Evolutionary conservation across 129 eudicot species (phyloP).

Genomic region (Tanacetum coccineum): DNA sequence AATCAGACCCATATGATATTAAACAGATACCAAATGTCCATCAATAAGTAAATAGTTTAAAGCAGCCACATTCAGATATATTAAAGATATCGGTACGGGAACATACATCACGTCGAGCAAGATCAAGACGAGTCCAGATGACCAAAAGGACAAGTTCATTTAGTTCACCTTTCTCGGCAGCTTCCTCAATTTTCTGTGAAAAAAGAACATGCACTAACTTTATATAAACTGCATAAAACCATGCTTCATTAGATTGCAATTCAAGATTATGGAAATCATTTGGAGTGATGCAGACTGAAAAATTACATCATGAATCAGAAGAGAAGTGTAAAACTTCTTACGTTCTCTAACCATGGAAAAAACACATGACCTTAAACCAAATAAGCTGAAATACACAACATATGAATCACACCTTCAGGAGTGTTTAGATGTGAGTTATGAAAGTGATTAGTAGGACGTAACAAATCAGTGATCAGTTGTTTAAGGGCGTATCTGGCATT

Average conservation of each 20-base stretch:
- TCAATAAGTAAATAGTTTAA: too few relatives aligned
- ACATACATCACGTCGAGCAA: slow-evolving; percentile 95
- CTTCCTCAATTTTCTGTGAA: slow-evolving; percentile 91
- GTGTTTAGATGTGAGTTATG: too few relatives aligned
- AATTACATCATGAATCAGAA: neutral
- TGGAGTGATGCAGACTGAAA: slow-evolving; percentile 1
- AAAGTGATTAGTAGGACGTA: too few relatives aligned
- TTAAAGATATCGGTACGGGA: slow-evolving; percentile 2
- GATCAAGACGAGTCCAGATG: slow-evolving; percentile 98
- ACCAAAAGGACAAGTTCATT: slow-evolving; percentile 85
- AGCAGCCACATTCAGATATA: neutral
- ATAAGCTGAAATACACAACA: neutral
- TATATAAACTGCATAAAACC: neutral
- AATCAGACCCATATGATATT: too few relatives aligned
- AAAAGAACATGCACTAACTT: neutral
- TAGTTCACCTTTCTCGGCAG: slow-evolving; percentile 96
- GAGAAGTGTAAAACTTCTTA: too few relatives aligned
- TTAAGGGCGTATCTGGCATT: too few relatives aligned
- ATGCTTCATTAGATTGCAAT: neutral
- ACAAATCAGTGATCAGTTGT: too few relatives aligned
- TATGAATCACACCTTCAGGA: too few relatives aligned
- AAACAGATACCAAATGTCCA: too few relatives aligned
- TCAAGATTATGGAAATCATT: neutral
- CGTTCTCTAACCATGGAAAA: too few relatives aligned
- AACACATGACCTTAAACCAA: too few relatives aligned